Evolutionary conservation across 2,329 filamentous ascomycete species (phyloP).

Genomic region (Apiospora hydei): DNA sequence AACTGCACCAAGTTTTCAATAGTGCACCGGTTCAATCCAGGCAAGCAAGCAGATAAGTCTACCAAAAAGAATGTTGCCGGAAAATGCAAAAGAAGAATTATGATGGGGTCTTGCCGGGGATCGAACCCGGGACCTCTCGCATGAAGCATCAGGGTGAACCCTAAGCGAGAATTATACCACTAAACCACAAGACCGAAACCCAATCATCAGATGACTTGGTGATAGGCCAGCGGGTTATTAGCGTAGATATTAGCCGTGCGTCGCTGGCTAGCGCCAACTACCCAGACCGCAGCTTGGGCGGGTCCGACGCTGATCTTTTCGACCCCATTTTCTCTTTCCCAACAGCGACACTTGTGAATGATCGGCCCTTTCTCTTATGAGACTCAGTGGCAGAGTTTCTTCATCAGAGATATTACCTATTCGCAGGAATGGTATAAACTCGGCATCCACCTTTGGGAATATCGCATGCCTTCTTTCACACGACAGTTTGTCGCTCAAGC

Average conservation of each 20-base stretch:
- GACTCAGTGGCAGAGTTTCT: too few relatives aligned
- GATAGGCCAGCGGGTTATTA: neutral
- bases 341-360: too few relatives aligned
- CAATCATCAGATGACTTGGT: slow-evolving; percentile 4
- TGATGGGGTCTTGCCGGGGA: slow-evolving; percentile 24
- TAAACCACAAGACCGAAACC: slow-evolving; percentile 24
- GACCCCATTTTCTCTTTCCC: too few relatives aligned
- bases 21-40: too few relatives aligned
- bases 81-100: neutral
- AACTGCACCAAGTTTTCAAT: neutral
- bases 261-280: neutral
- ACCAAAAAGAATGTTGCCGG: neutral
- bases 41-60: neutral
- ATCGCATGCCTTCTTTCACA: too few relatives aligned
- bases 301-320: too few relatives aligned
- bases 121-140: slow-evolving; percentile 26
- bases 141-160: slow-evolving; percentile 20
- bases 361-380: too few relatives aligned
- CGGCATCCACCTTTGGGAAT: too few relatives aligned
- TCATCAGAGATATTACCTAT: too few relatives aligned
- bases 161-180: slow-evolving; percentile 26
- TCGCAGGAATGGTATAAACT: too few relatives aligned
- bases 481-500: too few relatives aligned
- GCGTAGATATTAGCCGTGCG: neutral
- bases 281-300: too few relatives aligned